These are phyloP conservation scores for Ilyonectria robusta DNA, from an alignment of 2,329 filamentous ascomycete genomes.

Conservation along the genomic window DNA sequence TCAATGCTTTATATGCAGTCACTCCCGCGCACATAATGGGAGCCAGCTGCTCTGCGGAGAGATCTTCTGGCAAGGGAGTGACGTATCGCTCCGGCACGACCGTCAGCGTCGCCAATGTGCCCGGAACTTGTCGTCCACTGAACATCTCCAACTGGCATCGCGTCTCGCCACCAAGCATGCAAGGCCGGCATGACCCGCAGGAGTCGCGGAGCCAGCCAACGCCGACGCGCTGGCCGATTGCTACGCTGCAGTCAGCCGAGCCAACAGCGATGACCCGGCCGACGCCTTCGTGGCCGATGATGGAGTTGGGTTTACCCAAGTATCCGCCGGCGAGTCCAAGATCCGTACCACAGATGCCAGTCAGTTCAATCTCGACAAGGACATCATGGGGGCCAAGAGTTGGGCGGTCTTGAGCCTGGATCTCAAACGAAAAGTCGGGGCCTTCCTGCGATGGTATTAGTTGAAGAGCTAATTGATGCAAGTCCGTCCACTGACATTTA, in stretches of 20 bases:
- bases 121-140: constrained; percentile 8
- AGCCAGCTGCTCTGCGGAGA: constrained; percentile 4
- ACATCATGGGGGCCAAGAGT: constrained; percentile 43
- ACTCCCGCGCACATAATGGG: constrained; percentile 25
- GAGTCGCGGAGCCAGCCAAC: constrained; percentile 52
- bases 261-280: constrained; percentile 57
- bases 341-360: constrained; percentile 58
- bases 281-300: constrained; percentile 62
- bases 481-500: background rate
- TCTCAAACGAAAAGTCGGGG: constrained; percentile 23
- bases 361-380: constrained; percentile 54
- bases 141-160: constrained; percentile 9
- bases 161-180: constrained; percentile 20
- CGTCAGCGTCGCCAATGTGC: constrained; percentile 16
- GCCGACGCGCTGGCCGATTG: constrained; percentile 54
- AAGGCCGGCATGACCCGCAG: constrained; percentile 15
- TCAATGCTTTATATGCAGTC: constrained; percentile 28
- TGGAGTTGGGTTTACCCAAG: constrained; percentile 51
- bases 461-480: background rate
- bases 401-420: constrained; percentile 27
- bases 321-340: constrained; percentile 55
- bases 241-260: constrained; percentile 46
- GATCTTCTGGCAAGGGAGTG: constrained; percentile 2
- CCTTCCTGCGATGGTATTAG: constrained; percentile 17
- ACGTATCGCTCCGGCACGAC: constrained; percentile 24